A percentile compares a stretch with the other conserved stretches of the same genome.
Conservation (phyloP, 768 basidiomycete genomes). For the Lentinula detonsa region DNA sequence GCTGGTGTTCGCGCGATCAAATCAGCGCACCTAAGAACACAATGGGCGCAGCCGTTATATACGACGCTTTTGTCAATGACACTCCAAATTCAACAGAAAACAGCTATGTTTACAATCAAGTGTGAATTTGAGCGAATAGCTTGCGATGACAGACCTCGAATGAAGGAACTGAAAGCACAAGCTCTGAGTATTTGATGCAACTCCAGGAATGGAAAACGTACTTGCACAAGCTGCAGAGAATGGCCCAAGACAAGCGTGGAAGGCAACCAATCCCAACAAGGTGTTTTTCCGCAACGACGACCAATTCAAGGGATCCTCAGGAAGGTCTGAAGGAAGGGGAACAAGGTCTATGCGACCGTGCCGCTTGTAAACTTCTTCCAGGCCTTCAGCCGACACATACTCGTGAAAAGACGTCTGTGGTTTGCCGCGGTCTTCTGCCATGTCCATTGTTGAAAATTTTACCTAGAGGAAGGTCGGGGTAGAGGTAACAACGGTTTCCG, state of each 20-base stretch:
- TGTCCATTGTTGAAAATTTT: not conserved
- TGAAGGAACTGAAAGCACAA: not conserved
- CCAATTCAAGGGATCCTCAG: conserved; percentile 1
- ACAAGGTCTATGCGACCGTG: not conserved
- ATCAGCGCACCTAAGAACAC: not conserved
- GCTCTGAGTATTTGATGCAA: not conserved
- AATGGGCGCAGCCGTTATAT: not conserved
- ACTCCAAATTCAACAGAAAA: not conserved
- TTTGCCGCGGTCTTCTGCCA: not conserved
- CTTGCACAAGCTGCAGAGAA: not conserved
- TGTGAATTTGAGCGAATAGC: not conserved
- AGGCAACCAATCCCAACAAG: not conserved
- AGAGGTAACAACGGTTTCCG: not conserved
- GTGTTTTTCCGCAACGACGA: not conserved
- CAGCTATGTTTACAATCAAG: too few species aligned
- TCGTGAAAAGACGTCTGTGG: not conserved
- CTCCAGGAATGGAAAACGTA: not conserved
- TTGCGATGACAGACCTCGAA: not conserved
- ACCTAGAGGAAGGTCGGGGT: not conserved
- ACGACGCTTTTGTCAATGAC: not conserved
- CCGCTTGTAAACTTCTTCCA: not conserved
- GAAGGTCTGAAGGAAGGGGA: conserved; percentile 1
- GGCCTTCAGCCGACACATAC: not conserved
- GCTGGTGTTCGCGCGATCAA: too few species aligned
- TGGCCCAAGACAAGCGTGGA: not conserved